Evolutionary conservation across 345 rosid genomes (phyloP).

Genomic region (Orychophragmus violaceus): DNA sequence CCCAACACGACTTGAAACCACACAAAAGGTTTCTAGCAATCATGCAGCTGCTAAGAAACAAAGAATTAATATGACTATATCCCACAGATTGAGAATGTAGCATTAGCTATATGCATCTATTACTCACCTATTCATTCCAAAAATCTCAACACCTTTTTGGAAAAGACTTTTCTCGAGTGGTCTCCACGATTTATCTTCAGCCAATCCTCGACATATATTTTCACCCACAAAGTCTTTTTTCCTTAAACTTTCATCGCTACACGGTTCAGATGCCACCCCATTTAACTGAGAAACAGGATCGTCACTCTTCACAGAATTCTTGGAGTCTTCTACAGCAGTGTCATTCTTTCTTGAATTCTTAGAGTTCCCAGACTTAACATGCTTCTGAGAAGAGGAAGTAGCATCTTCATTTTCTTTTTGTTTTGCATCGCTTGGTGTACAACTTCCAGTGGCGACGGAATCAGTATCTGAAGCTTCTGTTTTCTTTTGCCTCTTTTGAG

Average conservation of each 20-base stretch:
- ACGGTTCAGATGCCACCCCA: constrained; percentile 40
- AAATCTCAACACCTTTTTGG: constrained; percentile 90
- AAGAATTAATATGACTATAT: constrained; percentile 4
- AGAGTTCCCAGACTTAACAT: constrained; percentile 42
- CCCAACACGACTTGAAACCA: constrained; percentile 89
- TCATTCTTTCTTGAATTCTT: constrained; percentile 63
- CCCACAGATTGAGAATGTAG: background rate
- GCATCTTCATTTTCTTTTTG: constrained; percentile 79
- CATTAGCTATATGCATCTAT: background rate
- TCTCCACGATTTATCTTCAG: constrained; percentile 67
- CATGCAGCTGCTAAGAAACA: constrained; percentile 58
- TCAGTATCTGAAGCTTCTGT: constrained; percentile 63
- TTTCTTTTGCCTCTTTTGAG: constrained; percentile 83
- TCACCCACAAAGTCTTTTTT: constrained; percentile 69
- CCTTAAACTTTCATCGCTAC: constrained; percentile 46
- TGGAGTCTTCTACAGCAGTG: constrained; percentile 27
- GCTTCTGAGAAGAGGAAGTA: constrained; percentile 66
- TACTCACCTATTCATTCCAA: constrained; percentile 87
- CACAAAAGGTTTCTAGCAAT: constrained; percentile 88
- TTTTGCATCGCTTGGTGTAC: constrained; percentile 42
- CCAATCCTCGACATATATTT: constrained; percentile 42
- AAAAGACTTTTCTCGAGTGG: constrained; percentile 79
- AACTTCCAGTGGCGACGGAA: constrained; percentile 62
- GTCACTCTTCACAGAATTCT: constrained; percentile 36
- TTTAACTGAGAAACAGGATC: constrained; percentile 33